Evolutionary conservation across 352 stramenopile species (phyloP).

Genomic region (Phytophthora kernoviae): DNA sequence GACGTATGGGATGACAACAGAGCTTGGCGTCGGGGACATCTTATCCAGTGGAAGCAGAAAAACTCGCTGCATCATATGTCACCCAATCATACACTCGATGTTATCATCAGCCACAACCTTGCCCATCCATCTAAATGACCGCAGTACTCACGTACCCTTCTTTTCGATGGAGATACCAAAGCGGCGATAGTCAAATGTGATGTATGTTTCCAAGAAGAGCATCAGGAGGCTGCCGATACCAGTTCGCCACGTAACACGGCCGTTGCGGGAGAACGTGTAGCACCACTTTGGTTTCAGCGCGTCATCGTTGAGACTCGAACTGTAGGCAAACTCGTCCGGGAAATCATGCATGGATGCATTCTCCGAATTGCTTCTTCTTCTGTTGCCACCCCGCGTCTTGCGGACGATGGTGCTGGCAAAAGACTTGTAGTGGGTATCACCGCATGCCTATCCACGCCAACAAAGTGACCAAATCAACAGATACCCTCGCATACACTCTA

Average conservation of each 20-base stretch:
- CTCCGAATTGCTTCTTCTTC: constrained; percentile 42
- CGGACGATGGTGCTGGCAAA: constrained; percentile 30
- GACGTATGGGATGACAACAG: constrained; percentile 67
- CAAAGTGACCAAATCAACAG: background rate
- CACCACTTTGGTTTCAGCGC: constrained; percentile 42
- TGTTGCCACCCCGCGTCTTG: constrained; percentile 22
- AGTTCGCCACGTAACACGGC: constrained; percentile 67
- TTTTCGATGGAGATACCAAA: constrained; percentile 81
- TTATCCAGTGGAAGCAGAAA: constrained; percentile 68
- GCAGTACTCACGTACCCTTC: constrained; percentile 49
- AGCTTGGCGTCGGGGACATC: constrained; percentile 33
- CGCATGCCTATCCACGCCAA: constrained; percentile 59
- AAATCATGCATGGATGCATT: constrained; percentile 16
- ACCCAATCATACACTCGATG: background rate
- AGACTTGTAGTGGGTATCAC: constrained; percentile 65
- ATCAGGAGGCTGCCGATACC: constrained; percentile 75
- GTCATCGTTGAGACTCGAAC: constrained; percentile 7
- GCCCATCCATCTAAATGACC: background rate
- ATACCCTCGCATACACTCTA: background rate
- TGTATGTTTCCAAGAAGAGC: constrained; percentile 85
- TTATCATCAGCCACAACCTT: background rate
- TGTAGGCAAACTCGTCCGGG: constrained; percentile 30
- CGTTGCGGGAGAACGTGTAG: constrained; percentile 73
- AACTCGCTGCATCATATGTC: constrained; percentile 52
- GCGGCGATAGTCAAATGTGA: constrained; percentile 82